These are phyloP conservation scores for Agrocybe chaxingu DNA, from an alignment of 768 basidiomycete species.

Conservation along the genomic window DNA sequence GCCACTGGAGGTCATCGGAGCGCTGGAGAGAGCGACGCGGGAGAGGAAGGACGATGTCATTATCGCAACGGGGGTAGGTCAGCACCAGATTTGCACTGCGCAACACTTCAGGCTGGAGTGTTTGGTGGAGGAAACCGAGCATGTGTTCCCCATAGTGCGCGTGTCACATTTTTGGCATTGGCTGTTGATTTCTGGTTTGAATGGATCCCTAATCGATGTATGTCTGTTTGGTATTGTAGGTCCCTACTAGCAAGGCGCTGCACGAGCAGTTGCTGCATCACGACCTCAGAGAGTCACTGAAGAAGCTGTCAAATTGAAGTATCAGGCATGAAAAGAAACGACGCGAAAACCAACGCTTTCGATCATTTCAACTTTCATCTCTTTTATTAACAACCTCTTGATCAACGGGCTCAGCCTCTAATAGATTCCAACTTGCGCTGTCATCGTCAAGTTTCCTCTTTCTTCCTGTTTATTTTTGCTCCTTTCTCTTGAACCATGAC, in stretches of 20 bases:
- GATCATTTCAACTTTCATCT: no score
- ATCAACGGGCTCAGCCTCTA: no score
- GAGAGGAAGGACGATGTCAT: slow-evolving; percentile 85
- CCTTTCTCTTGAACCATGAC: background rate
- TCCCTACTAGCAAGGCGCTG: slow-evolving; percentile 90
- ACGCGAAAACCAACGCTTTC: slow-evolving; percentile 3
- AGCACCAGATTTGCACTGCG: slow-evolving; percentile 99
- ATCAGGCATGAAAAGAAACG: background rate
- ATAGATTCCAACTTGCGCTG: background rate
- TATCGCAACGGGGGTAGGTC: slow-evolving; percentile 92
- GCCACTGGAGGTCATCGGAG: slow-evolving; percentile 95
- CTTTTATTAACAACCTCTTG: no score
- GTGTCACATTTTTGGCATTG: slow-evolving; percentile 3
- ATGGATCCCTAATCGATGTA: slow-evolving; percentile 2
- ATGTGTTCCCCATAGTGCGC: slow-evolving; percentile 86
- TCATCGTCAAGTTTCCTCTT: background rate
- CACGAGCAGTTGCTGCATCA: slow-evolving; percentile 89
- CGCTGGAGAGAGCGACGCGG: slow-evolving; percentile 77
- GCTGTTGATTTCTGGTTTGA: background rate
- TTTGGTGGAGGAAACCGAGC: slow-evolving; percentile 76
- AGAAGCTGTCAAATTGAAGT: slow-evolving; percentile 9
- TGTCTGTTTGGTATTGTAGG: slow-evolving; percentile 35
- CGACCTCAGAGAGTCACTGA: slow-evolving; percentile 25
- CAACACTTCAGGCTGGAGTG: slow-evolving; percentile 97
- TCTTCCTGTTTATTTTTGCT: background rate